These are phyloP conservation scores for Lotus japonicus DNA, from an alignment of 306 rosid species.

Conservation along the genomic window DNA sequence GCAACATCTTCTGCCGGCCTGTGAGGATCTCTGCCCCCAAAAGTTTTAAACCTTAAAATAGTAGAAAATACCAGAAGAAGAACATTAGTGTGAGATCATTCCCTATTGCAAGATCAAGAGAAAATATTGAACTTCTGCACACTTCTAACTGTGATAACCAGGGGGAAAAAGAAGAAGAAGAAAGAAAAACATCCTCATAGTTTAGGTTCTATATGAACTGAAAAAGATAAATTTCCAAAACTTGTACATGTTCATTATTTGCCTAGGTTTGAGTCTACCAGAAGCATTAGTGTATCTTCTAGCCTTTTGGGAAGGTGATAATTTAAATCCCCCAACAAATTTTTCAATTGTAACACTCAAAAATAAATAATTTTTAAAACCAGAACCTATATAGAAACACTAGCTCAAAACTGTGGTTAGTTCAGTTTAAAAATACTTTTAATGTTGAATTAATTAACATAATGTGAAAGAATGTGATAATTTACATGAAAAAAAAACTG, in stretches of 20 bases:
- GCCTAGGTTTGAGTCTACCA: background rate
- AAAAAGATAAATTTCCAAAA: background rate
- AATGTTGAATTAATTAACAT: background rate
- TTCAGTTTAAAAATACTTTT: background rate
- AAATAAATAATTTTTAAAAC: background rate
- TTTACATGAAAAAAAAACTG: background rate
- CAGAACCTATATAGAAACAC: background rate
- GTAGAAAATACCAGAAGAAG: constrained; percentile 11
- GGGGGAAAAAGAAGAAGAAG: background rate
- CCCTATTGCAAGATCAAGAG: constrained; percentile 11
- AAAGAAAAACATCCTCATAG: constrained; percentile 6
- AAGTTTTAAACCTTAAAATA: constrained; percentile 78
- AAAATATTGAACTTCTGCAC: background rate
- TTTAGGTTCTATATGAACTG: background rate
- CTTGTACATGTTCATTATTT: background rate
- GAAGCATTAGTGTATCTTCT: background rate
- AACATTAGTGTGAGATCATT: constrained; percentile 6
- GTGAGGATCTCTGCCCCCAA: constrained; percentile 92
- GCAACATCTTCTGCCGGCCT: constrained; percentile 92
- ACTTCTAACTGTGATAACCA: background rate
- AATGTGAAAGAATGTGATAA: background rate
- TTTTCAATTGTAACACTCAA: background rate
- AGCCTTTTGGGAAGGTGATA: background rate
- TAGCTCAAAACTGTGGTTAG: background rate
- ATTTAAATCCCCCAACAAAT: background rate